These are phyloP conservation scores for Spatholobus suberectus DNA, from an alignment of 306 rosid species.

Conservation along the genomic window DNA sequence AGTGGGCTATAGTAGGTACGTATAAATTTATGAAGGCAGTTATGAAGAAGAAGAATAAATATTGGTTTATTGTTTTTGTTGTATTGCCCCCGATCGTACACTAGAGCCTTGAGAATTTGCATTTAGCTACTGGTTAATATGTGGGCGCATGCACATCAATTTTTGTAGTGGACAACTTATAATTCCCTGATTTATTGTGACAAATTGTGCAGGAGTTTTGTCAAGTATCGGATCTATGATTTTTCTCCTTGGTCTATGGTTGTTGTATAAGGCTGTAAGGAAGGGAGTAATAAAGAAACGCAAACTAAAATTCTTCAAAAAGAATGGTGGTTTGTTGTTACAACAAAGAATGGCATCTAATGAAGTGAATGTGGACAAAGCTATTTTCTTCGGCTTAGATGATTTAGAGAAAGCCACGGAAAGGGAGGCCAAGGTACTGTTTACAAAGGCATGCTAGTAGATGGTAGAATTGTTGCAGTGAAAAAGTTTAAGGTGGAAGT, in stretches of 20 bases:
- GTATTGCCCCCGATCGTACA: too few relatives aligned
- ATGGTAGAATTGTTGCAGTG: too few relatives aligned
- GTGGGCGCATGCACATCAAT: not conserved
- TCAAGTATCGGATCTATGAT: slow-evolving; percentile 3
- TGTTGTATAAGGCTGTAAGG: not conserved
- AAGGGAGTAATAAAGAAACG: not conserved
- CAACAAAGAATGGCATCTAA: slow-evolving; percentile 17
- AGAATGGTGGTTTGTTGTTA: slow-evolving; percentile 41
- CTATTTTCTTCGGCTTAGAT: slow-evolving; percentile 13
- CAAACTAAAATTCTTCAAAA: slow-evolving; percentile 34
- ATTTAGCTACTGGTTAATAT: not conserved
- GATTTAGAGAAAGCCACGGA: too few relatives aligned
- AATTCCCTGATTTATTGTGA: not conserved
- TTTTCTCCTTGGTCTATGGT: slow-evolving; percentile 21
- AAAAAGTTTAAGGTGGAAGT: too few relatives aligned
- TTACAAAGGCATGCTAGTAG: too few relatives aligned
- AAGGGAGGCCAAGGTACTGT: too few relatives aligned
- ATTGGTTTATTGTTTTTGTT: too few relatives aligned
- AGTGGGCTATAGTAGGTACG: slow-evolving; percentile 44
- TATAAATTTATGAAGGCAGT: not conserved
- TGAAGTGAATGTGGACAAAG: slow-evolving; percentile 19
- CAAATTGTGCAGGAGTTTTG: slow-evolving; percentile 3
- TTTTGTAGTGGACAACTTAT: too few relatives aligned
- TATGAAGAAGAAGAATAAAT: too few relatives aligned
- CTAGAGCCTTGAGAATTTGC: not conserved